phyloP scores from a whole-genome alignment of 2,329 filamentous ascomycete species.

The Cladosporium oxysporum region DNA sequence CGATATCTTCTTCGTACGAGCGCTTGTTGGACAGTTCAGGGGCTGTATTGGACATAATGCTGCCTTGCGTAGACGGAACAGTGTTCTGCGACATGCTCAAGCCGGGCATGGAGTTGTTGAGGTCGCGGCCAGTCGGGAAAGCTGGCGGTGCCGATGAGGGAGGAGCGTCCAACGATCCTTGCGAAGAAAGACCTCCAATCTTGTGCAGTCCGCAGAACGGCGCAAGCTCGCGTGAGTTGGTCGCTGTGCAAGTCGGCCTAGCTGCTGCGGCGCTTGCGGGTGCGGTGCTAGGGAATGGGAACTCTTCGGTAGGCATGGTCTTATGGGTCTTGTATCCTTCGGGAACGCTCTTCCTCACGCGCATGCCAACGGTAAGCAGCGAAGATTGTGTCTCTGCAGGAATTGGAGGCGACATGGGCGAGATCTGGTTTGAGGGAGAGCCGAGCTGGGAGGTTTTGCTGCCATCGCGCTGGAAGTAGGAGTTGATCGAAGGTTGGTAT shows the following conservation, averaged over 20 bases:
- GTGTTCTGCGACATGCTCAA: constrained; percentile 40
- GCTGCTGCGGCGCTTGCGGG: constrained; percentile 39
- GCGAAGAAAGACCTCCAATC: constrained; percentile 66
- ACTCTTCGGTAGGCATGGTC: constrained; percentile 32
- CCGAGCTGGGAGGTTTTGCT: not conserved
- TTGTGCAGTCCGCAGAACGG: constrained; percentile 82
- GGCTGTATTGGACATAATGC: constrained; percentile 30
- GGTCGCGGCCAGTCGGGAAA: constrained; percentile 18
- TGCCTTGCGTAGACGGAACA: constrained; percentile 43
- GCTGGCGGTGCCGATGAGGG: constrained; percentile 31
- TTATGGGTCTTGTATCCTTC: constrained; percentile 87
- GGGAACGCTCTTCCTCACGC: constrained; percentile 86
- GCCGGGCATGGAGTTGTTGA: constrained; percentile 33
- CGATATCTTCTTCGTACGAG: constrained; percentile 39
- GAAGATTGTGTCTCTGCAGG: constrained; percentile 72
- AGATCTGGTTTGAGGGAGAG: constrained; percentile 11
- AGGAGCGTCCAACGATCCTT: constrained; percentile 43
- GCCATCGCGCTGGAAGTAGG: constrained; percentile 21
- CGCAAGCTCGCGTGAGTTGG: constrained; percentile 61
- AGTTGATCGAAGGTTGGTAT: constrained; percentile 24
- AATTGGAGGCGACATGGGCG: constrained; percentile 52
- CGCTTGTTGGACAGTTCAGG: constrained; percentile 31
- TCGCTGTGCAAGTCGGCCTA: constrained; percentile 20
- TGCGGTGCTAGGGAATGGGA: constrained; percentile 30
- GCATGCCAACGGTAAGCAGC: constrained; percentile 91